Conservation (phyloP, 495 filamentous ascomycete species). For the Lasiosphaeria miniovina region DNA sequence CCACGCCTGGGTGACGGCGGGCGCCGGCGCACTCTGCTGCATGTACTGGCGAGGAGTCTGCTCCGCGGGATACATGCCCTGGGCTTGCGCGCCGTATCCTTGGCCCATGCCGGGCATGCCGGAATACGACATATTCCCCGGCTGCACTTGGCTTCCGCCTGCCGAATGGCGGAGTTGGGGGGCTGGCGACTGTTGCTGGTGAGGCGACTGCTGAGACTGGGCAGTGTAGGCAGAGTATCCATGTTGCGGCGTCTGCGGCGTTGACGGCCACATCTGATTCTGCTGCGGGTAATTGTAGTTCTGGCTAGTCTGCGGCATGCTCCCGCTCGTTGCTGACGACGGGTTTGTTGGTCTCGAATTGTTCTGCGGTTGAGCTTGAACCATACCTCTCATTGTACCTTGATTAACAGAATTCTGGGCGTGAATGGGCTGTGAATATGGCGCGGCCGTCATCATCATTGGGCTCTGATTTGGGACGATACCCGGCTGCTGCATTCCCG, state of each 20-base stretch:
- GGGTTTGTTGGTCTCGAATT: conserved; percentile 39
- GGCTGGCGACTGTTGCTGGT: conserved; percentile 55
- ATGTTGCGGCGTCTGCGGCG: conserved; percentile 46
- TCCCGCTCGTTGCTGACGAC: conserved; percentile 30
- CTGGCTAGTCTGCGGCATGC: conserved; percentile 38
- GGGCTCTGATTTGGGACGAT: conserved; percentile 50
- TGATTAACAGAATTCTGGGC: conserved; percentile 49
- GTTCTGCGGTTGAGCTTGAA: conserved; percentile 49
- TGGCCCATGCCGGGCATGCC: conserved; percentile 59
- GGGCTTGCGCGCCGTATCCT: conserved; percentile 46
- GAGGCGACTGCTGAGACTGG: conserved; percentile 56
- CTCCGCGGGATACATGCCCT: conserved; percentile 57
- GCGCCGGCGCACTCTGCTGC: conserved; percentile 42
- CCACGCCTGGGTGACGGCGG: conserved; percentile 44
- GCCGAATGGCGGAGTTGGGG: conserved; percentile 61
- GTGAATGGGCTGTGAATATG: conserved; percentile 51
- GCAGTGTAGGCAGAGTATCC: conserved; percentile 45
- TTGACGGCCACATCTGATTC: conserved; percentile 49
- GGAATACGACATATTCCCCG: conserved; percentile 54
- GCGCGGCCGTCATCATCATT: conserved; percentile 54
- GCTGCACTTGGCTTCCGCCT: conserved; percentile 58
- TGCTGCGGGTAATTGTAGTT: conserved; percentile 51
- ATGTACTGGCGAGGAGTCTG: conserved; percentile 62
- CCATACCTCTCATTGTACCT: conserved; percentile 51
- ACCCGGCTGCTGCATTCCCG: conserved; percentile 39